Base-by-base conservation (phyloP, 306 rosid genomes). In the Fagus sylvatica region DNA sequence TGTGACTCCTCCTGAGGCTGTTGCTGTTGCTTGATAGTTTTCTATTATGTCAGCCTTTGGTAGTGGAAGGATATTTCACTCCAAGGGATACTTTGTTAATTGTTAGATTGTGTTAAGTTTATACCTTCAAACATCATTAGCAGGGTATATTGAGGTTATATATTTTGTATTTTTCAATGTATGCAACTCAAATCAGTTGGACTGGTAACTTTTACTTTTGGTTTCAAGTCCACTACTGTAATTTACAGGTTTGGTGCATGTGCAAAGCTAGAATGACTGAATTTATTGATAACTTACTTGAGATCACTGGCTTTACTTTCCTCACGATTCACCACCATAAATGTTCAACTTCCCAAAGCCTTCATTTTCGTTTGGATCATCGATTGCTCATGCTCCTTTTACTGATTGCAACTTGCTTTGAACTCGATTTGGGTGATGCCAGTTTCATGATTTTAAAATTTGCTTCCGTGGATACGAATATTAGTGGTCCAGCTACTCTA, bases 11-110 rank as follows among this genome's bases (percentile, higher is more conserved):
- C 54, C 81, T 39, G 70, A 77, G 46, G 71, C 81, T 55, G 75
- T 84, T 32, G 73, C 56, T 49, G 81, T 80, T 74, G 71, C 84
- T 53, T 79, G 74, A 76, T 39, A 48, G 53, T 67, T 65, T 71
- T n/a, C 42, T 69, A 55, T 57, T 69, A 16, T 49, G 61, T 51
- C n/a, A 16, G 5, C n/a, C 22, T 33, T 15, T 34, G n/a, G 6
- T 2, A 13, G 9, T 3, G 11, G 28, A 22, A 16, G 43, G 41
- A 62, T 62, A 32, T 62, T 34, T 36, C 43, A 36, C 69, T 62
- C 43, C 17, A 62, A 15, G 69, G 12, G 69, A 15, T 46, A 15
- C 19, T 5, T 2, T 34, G 43, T 34, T 34, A 34, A 39, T 46
- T 10, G 4, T 46, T 46, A 46, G 51, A 46, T 46, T 46, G 11